Conservation (phyloP, 306 rosid species). For the Vigna nakashimae region DNA sequence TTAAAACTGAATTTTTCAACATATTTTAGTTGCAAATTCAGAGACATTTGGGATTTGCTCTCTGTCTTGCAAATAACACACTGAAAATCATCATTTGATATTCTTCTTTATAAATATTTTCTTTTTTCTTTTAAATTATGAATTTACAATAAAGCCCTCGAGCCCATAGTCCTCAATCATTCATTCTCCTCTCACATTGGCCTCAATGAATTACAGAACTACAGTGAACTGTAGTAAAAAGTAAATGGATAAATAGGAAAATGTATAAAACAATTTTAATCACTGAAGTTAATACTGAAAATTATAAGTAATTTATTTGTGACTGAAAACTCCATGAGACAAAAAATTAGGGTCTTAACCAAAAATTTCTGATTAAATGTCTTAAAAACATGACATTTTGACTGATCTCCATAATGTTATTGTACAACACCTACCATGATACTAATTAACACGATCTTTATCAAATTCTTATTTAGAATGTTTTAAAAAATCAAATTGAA, state of each 20-base stretch:
- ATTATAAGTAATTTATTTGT: no score
- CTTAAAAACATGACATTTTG: no score
- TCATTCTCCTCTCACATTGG: no score
- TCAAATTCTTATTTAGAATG: background rate
- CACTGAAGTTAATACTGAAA: no score
- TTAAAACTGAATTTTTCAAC: slow-evolving; percentile 3
- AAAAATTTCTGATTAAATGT: no score
- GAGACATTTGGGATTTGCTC: background rate
- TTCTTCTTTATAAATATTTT: no score
- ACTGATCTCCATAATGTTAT: no score
- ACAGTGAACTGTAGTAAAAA: background rate
- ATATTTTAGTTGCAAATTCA: slow-evolving; percentile 30
- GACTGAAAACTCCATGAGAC: background rate
- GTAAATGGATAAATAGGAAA: no score
- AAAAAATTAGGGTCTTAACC: no score
- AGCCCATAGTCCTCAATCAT: background rate
- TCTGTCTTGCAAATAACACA: background rate
- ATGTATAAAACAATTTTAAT: no score
- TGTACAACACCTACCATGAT: background rate
- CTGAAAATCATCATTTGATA: no score
- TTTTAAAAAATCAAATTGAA: background rate
- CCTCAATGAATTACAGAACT: no score
- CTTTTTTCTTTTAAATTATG: background rate
- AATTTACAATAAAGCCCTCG: background rate
- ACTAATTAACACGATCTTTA: background rate